Percentiles rank a stretch among this genome's conserved stretches.
Evolutionary conservation across 495 filamentous ascomycete genomes (phyloP).

Genomic region (Hyaloscypha hepaticicola): DNA sequence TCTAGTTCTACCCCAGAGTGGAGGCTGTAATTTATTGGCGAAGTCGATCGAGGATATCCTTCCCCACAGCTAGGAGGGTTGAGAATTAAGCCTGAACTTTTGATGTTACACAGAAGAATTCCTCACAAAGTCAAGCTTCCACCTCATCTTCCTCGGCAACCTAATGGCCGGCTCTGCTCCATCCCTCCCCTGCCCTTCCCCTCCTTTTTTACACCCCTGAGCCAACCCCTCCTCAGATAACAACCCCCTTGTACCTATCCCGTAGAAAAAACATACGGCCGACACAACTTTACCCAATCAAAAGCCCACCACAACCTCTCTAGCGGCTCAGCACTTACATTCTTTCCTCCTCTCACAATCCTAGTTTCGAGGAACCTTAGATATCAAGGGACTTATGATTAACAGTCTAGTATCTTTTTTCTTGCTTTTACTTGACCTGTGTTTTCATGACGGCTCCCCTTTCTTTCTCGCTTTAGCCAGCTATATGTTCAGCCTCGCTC

Average conservation of each 20-base stretch:
- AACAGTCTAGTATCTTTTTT: no score
- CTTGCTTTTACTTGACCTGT: no score
- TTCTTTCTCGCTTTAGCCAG: no score
- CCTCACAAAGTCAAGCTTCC: constrained; percentile 52
- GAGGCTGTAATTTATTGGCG: constrained; percentile 58
- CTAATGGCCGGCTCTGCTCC: constrained; percentile 64
- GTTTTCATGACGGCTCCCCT: no score
- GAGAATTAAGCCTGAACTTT: constrained; percentile 46
- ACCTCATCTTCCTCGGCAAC: constrained; percentile 72
- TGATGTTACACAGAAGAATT: background rate
- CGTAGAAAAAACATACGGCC: constrained; percentile 59
- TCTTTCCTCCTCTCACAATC: constrained; percentile 27
- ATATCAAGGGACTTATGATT: no score
- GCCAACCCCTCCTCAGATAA: constrained; percentile 61
- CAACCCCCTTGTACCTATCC: constrained; percentile 70
- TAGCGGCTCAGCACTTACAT: constrained; percentile 38
- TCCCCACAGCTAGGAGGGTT: constrained; percentile 56
- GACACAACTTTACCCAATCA: constrained; percentile 55
- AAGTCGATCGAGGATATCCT: constrained; percentile 50
- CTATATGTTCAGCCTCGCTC: no score
- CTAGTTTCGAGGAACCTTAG: no score
- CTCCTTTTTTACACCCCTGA: constrained; percentile 61
- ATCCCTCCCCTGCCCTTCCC: constrained; percentile 59
- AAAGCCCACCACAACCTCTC: constrained; percentile 52
- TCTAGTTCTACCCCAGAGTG: constrained; percentile 64